Percentiles rank a stretch among this genome's conserved stretches.
Evolutionary conservation across 2,329 filamentous ascomycete genomes (phyloP).

Genomic region (Chaetomiaceae sp.): DNA sequence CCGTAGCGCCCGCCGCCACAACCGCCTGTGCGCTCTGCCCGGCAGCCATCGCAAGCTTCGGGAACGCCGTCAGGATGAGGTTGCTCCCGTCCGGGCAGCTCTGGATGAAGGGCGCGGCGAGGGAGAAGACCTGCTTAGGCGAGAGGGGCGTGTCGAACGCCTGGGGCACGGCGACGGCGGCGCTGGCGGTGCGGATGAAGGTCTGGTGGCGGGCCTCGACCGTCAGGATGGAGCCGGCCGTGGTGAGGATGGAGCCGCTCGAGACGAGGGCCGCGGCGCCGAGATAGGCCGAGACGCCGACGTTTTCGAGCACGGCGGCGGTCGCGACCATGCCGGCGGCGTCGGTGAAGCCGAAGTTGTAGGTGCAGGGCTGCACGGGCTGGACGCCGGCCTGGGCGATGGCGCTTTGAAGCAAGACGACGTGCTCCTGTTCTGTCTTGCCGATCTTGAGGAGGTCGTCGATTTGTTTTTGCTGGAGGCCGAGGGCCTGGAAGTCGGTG

Average conservation of each 20-base stretch:
- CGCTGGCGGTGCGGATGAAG: slow-evolving; percentile 60
- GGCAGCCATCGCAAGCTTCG: slow-evolving; percentile 49
- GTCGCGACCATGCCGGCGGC: slow-evolving; percentile 64
- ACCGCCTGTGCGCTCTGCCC: slow-evolving; percentile 39
- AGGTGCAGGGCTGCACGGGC: slow-evolving; percentile 65
- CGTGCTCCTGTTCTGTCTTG: slow-evolving; percentile 59
- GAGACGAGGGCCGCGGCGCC: slow-evolving; percentile 64
- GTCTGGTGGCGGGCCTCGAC: slow-evolving; percentile 71
- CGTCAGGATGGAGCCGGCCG: slow-evolving; percentile 66
- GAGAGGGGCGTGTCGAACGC: slow-evolving; percentile 67
- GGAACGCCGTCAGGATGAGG: slow-evolving; percentile 60
- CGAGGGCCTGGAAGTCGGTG: slow-evolving; percentile 60
- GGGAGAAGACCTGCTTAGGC: slow-evolving; percentile 65
- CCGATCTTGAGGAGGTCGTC: slow-evolving; percentile 59
- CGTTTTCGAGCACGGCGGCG: slow-evolving; percentile 65
- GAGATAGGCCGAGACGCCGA: slow-evolving; percentile 70
- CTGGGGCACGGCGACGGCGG: slow-evolving; percentile 57
- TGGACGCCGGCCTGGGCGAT: slow-evolving; percentile 59
- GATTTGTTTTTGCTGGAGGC: slow-evolving; percentile 51
- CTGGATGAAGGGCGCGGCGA: slow-evolving; percentile 68
- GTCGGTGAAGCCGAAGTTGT: slow-evolving; percentile 67
- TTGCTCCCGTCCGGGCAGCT: slow-evolving; percentile 64
- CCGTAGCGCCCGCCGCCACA: slow-evolving; percentile 37
- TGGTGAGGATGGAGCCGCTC: slow-evolving; percentile 55
- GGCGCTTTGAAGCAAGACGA: slow-evolving; percentile 53